Evolutionary conservation across 257 asterid genomes (phyloP).

Genomic region (Lycium ferocissimum): DNA sequence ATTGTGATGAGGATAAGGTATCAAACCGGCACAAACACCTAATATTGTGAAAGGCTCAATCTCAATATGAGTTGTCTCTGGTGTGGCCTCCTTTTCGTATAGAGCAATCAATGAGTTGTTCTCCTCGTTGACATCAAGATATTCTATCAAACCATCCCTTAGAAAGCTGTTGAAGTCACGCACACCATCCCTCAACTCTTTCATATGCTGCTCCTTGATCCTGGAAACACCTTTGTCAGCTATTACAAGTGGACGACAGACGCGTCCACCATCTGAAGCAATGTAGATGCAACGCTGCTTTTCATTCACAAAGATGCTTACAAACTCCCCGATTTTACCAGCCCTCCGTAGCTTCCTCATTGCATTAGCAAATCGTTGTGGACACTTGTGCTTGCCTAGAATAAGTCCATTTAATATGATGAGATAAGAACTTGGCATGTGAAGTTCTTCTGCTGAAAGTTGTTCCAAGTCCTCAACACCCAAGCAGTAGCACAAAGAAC

Average conservation of each 20-base stretch:
- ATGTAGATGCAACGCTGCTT: constrained; percentile 91
- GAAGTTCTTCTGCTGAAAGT: constrained; percentile 94
- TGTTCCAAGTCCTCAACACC: constrained; percentile 87
- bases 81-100: constrained; percentile 80
- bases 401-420: constrained; percentile 84
- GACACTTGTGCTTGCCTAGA: constrained; percentile 90
- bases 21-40: constrained; percentile 91
- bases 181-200: constrained; percentile 94
- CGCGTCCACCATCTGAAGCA: constrained; percentile 99
- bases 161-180: constrained; percentile 81
- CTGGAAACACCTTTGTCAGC: constrained; percentile 95
- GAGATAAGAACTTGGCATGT: constrained; percentile 77
- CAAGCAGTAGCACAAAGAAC: constrained; percentile 79
- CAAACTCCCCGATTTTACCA: constrained; percentile 88
- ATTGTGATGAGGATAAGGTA: constrained; percentile 99
- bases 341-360: constrained; percentile 92
- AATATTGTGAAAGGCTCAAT: constrained; percentile 96
- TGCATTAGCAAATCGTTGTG: constrained; percentile 74
- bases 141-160: constrained; percentile 89
- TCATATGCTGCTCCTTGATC: constrained; percentile 95
- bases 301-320: constrained; percentile 90
- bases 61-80: constrained; percentile 88
- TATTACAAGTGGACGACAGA: constrained; percentile 96
- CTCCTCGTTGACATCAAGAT: constrained; percentile 98
- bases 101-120: constrained; percentile 93